These are phyloP conservation scores for Alternaria conjuncta DNA, from an alignment of 2,329 filamentous ascomycete species.

Conservation along the genomic window DNA sequence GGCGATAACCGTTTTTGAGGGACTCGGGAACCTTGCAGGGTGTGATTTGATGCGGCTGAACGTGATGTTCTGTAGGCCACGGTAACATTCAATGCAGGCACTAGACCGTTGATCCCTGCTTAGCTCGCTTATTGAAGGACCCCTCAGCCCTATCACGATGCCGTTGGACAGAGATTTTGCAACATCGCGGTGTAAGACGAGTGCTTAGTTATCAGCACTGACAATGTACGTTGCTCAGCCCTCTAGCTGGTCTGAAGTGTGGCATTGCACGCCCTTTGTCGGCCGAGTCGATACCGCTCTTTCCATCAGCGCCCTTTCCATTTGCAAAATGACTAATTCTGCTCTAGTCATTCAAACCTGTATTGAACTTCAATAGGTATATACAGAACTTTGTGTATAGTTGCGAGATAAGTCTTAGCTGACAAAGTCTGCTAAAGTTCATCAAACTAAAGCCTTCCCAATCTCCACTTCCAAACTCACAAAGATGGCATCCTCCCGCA, in stretches of 20 bases:
- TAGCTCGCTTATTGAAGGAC: slow-evolving; percentile 15
- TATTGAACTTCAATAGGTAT: slow-evolving; percentile 1
- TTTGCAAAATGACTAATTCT: slow-evolving; percentile 7
- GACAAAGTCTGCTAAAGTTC: not conserved
- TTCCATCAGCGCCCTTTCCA: slow-evolving; percentile 3
- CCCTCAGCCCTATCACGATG: slow-evolving; percentile 12
- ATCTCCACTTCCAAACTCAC: not conserved
- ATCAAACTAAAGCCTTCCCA: not conserved
- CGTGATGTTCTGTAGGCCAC: slow-evolving; percentile 10
- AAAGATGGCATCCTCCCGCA: slow-evolving; percentile 21
- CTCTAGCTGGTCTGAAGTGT: not conserved
- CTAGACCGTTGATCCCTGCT: slow-evolving; percentile 7
- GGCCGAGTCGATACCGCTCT: not conserved
- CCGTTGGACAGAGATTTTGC: not conserved
- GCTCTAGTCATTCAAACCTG: slow-evolving; percentile 11
- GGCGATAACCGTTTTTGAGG: slow-evolving; percentile 1
- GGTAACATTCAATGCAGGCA: slow-evolving; percentile 11
- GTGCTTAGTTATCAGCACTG: not conserved
- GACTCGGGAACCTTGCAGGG: slow-evolving; percentile 7
- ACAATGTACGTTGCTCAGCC: slow-evolving; percentile 5
- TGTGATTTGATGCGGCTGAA: slow-evolving; percentile 18
- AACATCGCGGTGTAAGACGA: not conserved
- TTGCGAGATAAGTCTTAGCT: not conserved
- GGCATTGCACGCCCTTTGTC: slow-evolving; percentile 5
- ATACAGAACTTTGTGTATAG: not conserved